Evolutionary conservation across 2,329 filamentous ascomycete genomes (phyloP).

Genomic region (Pseudogymnoascus sp.): DNA sequence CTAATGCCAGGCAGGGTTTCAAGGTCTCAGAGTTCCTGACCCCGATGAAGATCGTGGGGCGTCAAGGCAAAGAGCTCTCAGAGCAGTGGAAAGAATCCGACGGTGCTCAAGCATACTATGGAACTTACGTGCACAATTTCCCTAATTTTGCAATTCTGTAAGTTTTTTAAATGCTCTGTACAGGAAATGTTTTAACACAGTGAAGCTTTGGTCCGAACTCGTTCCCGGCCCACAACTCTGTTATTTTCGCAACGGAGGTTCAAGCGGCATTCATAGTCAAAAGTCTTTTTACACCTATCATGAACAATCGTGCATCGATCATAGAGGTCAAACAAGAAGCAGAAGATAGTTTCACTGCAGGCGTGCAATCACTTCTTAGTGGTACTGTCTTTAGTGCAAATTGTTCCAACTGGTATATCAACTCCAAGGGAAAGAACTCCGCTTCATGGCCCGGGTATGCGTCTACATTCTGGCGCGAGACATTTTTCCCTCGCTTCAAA

Average conservation of each 20-base stretch:
- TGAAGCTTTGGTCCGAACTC: conserved; percentile 26
- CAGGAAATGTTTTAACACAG: not conserved
- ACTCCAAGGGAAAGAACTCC: conserved; percentile 33
- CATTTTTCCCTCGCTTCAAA: conserved; percentile 23
- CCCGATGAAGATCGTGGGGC: conserved; percentile 31
- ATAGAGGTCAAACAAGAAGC: conserved; percentile 33
- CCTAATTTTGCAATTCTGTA: conserved; percentile 25
- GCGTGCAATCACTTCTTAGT: conserved; percentile 29
- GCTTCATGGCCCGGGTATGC: conserved; percentile 35
- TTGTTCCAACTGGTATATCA: conserved; percentile 40
- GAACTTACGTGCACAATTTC: conserved; percentile 26
- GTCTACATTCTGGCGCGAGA: conserved; percentile 29
- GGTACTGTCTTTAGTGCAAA: conserved; percentile 34
- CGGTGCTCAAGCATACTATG: conserved; percentile 31
- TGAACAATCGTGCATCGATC: conserved; percentile 30
- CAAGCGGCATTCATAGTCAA: conserved; percentile 29
- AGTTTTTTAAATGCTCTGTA: not conserved
- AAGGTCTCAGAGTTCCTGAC: conserved; percentile 32
- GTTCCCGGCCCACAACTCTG: conserved; percentile 31
- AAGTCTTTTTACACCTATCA: conserved; percentile 29
- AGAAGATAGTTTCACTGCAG: conserved; percentile 30
- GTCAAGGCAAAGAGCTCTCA: conserved; percentile 19
- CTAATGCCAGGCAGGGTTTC: conserved; percentile 21
- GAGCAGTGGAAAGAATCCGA: conserved; percentile 30
- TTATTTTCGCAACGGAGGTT: conserved; percentile 29